Conservation (phyloP, 2,329 filamentous ascomycete species). For the Colletotrichum lindemuthianum region DNA sequence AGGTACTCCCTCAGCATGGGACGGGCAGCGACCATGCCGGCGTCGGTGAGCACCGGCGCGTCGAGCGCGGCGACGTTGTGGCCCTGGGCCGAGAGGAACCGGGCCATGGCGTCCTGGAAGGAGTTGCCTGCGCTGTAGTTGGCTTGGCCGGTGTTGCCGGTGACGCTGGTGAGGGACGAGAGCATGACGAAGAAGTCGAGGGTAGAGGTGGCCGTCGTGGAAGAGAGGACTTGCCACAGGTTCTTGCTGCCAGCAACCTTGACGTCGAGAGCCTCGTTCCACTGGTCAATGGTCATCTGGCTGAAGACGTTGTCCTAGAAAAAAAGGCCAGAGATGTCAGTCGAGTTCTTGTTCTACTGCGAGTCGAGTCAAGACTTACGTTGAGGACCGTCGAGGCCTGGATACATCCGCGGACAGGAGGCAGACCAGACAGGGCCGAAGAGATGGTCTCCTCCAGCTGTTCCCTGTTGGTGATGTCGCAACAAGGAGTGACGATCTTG, state of each 20-base stretch:
- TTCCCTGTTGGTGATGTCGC: no score
- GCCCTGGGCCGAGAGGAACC: background rate
- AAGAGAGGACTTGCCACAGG: constrained; percentile 39
- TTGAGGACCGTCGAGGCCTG: no score
- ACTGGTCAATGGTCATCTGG: constrained; percentile 33
- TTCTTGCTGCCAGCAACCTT: constrained; percentile 49
- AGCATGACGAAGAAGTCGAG: constrained; percentile 51
- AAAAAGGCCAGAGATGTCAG: no score
- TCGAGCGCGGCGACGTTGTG: constrained; percentile 48
- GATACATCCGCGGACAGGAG: no score
- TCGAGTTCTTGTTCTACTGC: no score
- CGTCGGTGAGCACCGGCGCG: constrained; percentile 48
- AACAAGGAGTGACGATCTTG: constrained; percentile 39
- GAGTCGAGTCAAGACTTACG: no score
- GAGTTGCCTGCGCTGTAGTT: constrained; percentile 57
- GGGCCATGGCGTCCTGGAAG: constrained; percentile 46
- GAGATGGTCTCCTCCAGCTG: no score
- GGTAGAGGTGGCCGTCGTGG: no score
- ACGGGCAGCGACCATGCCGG: constrained; percentile 40
- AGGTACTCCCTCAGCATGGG: constrained; percentile 20
- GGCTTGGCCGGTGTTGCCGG: constrained; percentile 49
- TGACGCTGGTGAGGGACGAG: constrained; percentile 42
- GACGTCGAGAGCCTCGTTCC: constrained; percentile 39
- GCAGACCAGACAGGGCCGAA: no score
- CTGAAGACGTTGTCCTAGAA: no score